Evolutionary conservation across 2,329 filamentous ascomycete species (phyloP).

Genomic region (Gaeumannomyces sp.): DNA sequence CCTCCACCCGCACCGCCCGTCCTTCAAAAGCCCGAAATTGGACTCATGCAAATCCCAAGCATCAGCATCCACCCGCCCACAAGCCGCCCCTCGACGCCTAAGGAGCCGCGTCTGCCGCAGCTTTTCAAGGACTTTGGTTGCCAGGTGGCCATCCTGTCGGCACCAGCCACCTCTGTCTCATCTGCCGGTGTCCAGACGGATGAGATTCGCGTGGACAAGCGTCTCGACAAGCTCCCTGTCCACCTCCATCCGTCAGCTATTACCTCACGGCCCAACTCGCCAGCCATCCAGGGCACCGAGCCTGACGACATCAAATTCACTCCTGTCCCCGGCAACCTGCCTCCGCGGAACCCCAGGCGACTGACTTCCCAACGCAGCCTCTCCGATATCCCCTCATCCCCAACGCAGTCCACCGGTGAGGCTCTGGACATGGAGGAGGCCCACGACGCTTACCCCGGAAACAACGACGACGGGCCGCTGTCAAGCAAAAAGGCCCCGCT

Average conservation of each 20-base stretch:
- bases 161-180: conserved; percentile 31
- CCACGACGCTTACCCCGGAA: conserved; percentile 66
- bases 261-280: conserved; percentile 52
- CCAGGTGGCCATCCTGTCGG: conserved; percentile 59
- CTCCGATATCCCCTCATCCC: conserved; percentile 45
- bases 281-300: conserved; percentile 30
- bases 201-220: conserved; percentile 76
- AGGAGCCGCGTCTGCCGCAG: conserved; percentile 68
- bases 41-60: conserved; percentile 60
- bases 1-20: conserved; percentile 23
- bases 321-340: conserved; percentile 46
- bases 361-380: conserved; percentile 40
- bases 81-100: conserved; percentile 75
- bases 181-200: conserved; percentile 72
- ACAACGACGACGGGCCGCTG: conserved; percentile 74
- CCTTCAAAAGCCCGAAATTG: conserved; percentile 19
- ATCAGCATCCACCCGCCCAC: conserved; percentile 88
- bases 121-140: conserved; percentile 76
- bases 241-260: conserved; percentile 77
- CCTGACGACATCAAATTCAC: conserved; percentile 37
- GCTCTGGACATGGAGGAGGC: conserved; percentile 29
- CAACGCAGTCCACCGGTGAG: conserved; percentile 26
- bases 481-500: conserved; percentile 53
- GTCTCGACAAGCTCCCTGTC: conserved; percentile 65
- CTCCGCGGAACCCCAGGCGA: conserved; percentile 55